Percentiles rank a stretch among this genome's conserved stretches.
These are phyloP conservation scores for Orbilia quercus DNA, from an alignment of 2,329 filamentous ascomycete genomes.

Conservation along the genomic window DNA sequence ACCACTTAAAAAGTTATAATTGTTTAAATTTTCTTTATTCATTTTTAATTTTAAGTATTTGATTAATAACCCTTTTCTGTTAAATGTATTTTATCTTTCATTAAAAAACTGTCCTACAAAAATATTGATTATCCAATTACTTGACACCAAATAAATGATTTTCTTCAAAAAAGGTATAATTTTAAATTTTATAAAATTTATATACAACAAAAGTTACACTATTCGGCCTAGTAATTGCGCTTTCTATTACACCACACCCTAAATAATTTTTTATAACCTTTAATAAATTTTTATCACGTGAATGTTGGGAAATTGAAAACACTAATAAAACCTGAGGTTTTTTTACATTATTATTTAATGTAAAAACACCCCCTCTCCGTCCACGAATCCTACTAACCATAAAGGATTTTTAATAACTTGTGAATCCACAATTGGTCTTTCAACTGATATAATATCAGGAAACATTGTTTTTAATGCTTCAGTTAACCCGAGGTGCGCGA, in stretches of 20 bases:
- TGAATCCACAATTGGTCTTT: conserved; percentile 42
- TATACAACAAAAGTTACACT: conserved; percentile 25
- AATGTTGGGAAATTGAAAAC: conserved; percentile 56
- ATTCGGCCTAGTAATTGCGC: conserved; percentile 2
- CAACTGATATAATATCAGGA: conserved; percentile 42
- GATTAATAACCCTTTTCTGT: conserved; percentile 18
- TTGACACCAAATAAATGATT: conserved; percentile 5
- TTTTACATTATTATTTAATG: conserved; percentile 29
- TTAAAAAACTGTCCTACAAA: conserved; percentile 7
- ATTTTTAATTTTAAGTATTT: conserved; percentile 27
- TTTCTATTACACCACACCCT: conserved; percentile 49
- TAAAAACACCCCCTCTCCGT: conserved; percentile 57
- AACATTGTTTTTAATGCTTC: conserved; percentile 55
- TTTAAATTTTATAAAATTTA: conserved; percentile 34
- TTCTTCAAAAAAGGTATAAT: conserved; percentile 25
- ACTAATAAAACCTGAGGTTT: conserved; percentile 20
- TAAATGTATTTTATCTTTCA: conserved; percentile 23
- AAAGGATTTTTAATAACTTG: conserved; percentile 44
- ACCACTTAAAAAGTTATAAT: conserved; percentile 18
- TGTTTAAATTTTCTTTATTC: conserved; percentile 27
- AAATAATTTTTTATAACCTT: conserved; percentile 52
- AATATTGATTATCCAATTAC: conserved; percentile 11
- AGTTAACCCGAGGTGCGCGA: conserved; percentile 49
- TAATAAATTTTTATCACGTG: conserved; percentile 46
- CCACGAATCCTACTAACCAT: conserved; percentile 56